Conservation (phyloP, 2,329 filamentous ascomycete genomes). For the Fusarium domesticum region DNA sequence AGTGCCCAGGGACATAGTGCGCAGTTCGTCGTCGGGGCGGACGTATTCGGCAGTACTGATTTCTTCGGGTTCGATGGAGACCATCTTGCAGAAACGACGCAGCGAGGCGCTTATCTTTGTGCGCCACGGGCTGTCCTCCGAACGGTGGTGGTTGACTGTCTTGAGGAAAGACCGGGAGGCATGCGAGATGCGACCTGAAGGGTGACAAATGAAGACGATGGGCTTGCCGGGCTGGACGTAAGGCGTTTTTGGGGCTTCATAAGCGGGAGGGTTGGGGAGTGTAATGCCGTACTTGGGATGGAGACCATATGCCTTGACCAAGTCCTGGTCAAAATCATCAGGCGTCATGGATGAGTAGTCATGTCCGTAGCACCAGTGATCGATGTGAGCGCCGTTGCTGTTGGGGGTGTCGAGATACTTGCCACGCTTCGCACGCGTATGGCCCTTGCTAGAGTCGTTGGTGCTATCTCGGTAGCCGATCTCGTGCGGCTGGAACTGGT, state of each 20-base stretch:
- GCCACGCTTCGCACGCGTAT: constrained; percentile 51
- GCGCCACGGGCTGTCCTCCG: constrained; percentile 34
- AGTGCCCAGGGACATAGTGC: constrained; percentile 36
- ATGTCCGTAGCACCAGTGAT: constrained; percentile 52
- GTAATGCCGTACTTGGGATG: constrained; percentile 55
- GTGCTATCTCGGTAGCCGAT: constrained; percentile 59
- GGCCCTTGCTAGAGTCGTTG: constrained; percentile 53
- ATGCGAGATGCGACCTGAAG: constrained; percentile 46
- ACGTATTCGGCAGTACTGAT: constrained; percentile 34
- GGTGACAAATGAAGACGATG: constrained; percentile 47
- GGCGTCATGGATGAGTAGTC: constrained; percentile 49
- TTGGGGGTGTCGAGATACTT: constrained; percentile 54
- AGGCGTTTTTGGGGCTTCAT: constrained; percentile 39
- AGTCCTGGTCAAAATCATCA: constrained; percentile 50
- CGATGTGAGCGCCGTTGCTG: constrained; percentile 52
- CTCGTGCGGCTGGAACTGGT: constrained; percentile 50
- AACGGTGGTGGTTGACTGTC: constrained; percentile 35
- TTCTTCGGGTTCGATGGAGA: constrained; percentile 34
- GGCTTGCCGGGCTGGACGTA: constrained; percentile 46
- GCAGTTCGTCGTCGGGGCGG: constrained; percentile 34
- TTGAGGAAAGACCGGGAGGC: constrained; percentile 45
- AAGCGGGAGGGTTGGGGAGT: constrained; percentile 46
- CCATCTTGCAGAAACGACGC: constrained; percentile 38
- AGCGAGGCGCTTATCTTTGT: constrained; percentile 36
- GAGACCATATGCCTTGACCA: constrained; percentile 48